phyloP scores from a whole-genome alignment of 2,329 filamentous ascomycete genomes.

The Exophiala spinifera region DNA sequence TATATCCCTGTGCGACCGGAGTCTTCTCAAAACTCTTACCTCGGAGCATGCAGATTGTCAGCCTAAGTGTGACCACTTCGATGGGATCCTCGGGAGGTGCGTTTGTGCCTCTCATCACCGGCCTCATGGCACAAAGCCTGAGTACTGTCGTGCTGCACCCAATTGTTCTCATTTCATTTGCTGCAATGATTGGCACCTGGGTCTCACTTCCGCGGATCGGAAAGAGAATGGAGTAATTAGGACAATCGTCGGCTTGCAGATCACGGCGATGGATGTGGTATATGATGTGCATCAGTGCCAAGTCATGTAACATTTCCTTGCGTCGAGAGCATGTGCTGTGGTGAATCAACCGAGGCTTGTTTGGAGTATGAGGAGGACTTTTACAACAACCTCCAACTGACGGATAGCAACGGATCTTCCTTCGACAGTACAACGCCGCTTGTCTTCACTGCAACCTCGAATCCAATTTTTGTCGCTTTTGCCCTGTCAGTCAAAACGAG shows the following conservation, averaged over 20 bases:
- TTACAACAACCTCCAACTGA: background rate
- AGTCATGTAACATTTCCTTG: background rate
- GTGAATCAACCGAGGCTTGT: background rate
- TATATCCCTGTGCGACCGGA: conserved; percentile 64
- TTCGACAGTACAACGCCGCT: background rate
- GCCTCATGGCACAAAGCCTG: conserved; percentile 45
- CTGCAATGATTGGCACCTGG: conserved; percentile 54
- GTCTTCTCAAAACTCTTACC: conserved; percentile 35
- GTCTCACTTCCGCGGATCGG: conserved; percentile 47
- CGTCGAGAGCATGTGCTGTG: background rate
- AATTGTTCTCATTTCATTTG: conserved; percentile 55
- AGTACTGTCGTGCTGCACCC: conserved; percentile 53
- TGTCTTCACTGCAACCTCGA: background rate
- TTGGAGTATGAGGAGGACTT: background rate
- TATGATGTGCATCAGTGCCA: background rate
- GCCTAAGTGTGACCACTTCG: conserved; percentile 39
- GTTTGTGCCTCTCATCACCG: conserved; percentile 47
- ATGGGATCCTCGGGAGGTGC: conserved; percentile 44
- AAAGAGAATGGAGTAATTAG: conserved; percentile 48
- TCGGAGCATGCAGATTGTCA: conserved; percentile 39
- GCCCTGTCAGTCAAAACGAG: background rate
- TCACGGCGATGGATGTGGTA: background rate
- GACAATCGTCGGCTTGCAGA: background rate
- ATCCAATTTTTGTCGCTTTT: background rate
- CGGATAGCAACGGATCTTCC: background rate